Base-by-base conservation (phyloP, 371 early-diverging fungal genomes). In the Apophysomyces trapeziformis region DNA sequence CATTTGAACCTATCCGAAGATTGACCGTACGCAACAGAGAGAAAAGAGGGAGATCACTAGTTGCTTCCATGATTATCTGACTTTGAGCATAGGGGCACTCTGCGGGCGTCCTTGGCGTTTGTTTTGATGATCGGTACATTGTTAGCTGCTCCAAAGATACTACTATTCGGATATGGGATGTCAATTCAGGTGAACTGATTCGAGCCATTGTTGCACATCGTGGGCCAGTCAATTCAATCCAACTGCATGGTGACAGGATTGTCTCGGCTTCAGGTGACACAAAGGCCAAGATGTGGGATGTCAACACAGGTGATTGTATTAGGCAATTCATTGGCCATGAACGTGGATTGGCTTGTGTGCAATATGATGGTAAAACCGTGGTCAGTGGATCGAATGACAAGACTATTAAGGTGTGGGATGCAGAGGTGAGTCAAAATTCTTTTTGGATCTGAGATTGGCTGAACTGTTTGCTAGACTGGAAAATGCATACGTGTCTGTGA, bases 341-440 rank as follows among this genome's bases (percentile, higher is more conserved):
- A 7, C 87, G 96, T 13, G 98, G 99, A 0, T 76, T 99, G 12
- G 95, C 99, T 0, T 97, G 96, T 72, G 93, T 96, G 38, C 96
- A 96, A 66, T 98, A 89, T 73, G 94, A 95, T 72, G 96, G 96
- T 16, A 85, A 88, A 59, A 79, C 85, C 9, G 92, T 98, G 46
- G 94, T 96, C 0, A 94, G 95, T 13, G 99, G 98, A 7, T 96
- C 96, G 13, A 92, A 96, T 77, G 99, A 99, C 76, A 88, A 89
- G 70, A 92, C 96, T 11, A 95, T 99, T 71, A 90, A 90, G 70
- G 80, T 99, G 5, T 99, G 99, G 99, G 90, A 96, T 70, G 91
- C 93, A 1, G 83, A 74, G 70, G 76, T 74, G 46, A 74, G 35
- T 70, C 12, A 26, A 58, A 26, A 64, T 6, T 58, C 11, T n/a